Percentiles rank a stretch among this genome's conserved stretches.
Evolutionary conservation across 805 yeast species (phyloP).

Genomic region (Metschnikowia cerradonensis): DNA sequence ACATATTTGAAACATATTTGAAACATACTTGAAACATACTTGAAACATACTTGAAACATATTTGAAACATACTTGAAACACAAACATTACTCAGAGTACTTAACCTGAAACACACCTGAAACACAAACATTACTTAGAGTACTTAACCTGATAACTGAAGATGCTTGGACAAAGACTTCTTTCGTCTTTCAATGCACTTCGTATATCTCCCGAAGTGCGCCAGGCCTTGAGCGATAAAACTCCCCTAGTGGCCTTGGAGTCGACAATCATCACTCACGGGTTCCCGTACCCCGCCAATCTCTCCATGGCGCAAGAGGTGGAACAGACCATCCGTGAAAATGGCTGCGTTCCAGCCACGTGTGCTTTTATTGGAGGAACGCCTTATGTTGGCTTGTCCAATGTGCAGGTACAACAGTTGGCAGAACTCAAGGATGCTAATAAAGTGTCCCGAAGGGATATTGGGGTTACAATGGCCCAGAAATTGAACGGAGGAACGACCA

Average conservation of each 20-base stretch:
- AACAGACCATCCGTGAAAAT: conserved; percentile 49
- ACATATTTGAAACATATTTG: not conserved
- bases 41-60: not conserved
- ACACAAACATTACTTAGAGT: too few relatives aligned
- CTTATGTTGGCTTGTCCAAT: conserved; percentile 59
- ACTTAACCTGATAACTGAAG: too few relatives aligned
- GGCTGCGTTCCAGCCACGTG: conserved; percentile 85
- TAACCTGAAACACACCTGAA: too few relatives aligned
- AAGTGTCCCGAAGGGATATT: conserved; percentile 79
- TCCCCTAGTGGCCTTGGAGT: conserved; percentile 81
- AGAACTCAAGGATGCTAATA: conserved; percentile 37
- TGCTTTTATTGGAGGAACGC: conserved; percentile 69
- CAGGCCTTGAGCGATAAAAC: conserved; percentile 52
- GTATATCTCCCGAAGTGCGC: conserved; percentile 48
- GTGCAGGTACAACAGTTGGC: conserved; percentile 52
- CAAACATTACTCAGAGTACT: too few relatives aligned
- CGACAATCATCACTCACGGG: conserved; percentile 88
- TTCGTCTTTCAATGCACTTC: conserved; percentile 12
- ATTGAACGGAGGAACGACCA: conserved; percentile 84
- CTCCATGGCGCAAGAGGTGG: conserved; percentile 68
- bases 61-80: too few relatives aligned
- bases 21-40: too few relatives aligned
- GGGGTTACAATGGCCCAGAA: conserved; percentile 62
- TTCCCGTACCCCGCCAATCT: conserved; percentile 76
- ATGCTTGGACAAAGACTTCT: not conserved